Conservation (phyloP, 805 yeast genomes). For the Zygotorulaspora chibaensis region DNA sequence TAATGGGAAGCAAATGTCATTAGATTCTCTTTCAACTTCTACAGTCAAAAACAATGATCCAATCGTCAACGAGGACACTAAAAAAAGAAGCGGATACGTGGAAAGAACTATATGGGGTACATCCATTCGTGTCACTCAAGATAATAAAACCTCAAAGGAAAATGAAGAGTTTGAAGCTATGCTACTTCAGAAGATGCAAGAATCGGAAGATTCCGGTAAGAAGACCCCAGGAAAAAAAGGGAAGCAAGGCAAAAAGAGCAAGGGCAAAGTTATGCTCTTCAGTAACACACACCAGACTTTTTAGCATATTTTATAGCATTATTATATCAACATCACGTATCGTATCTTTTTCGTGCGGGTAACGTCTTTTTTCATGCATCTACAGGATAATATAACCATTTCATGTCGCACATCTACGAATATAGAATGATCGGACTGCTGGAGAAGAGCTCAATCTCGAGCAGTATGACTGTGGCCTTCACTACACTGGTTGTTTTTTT, state of each 20-base stretch:
- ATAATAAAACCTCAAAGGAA: constrained; percentile 38
- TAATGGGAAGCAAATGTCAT: neutral
- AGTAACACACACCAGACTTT: constrained; percentile 21
- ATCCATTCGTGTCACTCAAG: constrained; percentile 29
- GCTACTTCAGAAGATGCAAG: constrained; percentile 49
- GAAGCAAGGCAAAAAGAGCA: constrained; percentile 46
- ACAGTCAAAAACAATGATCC: constrained; percentile 6
- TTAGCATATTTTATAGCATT: constrained; percentile 4
- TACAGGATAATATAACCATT: too few relatives aligned
- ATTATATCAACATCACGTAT: neutral
- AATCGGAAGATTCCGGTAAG: constrained; percentile 30
- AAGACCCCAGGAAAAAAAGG: constrained; percentile 4
- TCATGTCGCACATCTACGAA: too few relatives aligned
- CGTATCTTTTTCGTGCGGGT: neutral
- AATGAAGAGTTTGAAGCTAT: constrained; percentile 47
- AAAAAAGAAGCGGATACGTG: constrained; percentile 20
- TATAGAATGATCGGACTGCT: too few relatives aligned
- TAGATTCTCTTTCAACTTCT: constrained; percentile 10
- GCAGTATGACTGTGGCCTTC: too few relatives aligned
- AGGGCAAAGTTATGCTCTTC: constrained; percentile 32
- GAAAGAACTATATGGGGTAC: constrained; percentile 79
- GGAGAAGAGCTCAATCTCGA: too few relatives aligned
- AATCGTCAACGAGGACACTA: constrained; percentile 11
- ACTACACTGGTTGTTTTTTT: neutral
- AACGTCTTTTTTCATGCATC: neutral